Evolutionary conservation across 2,329 filamentous ascomycete genomes (phyloP), one percentile per base, ranked within the genome.

Genomic region (Colletotrichum navitas): DNA sequence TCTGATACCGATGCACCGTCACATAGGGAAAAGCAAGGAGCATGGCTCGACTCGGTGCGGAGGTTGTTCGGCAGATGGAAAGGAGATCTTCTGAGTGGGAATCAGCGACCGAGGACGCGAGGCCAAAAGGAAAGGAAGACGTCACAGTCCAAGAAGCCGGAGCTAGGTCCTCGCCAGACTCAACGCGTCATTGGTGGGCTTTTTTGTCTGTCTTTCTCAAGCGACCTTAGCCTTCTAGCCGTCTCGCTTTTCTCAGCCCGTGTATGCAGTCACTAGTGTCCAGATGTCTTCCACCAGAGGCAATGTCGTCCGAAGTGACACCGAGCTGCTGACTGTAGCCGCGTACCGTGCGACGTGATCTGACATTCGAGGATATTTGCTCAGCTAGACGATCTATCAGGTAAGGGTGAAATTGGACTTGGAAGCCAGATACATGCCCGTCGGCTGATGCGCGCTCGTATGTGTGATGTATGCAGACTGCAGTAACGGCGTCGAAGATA

Each of bases 121-220:
- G 52, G 59, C 51, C 52, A 32, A 63, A 45, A 43, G 41, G 16
- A 43, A 43, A 14, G 45, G 56, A 24, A 55, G 60, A 61, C 67
- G 67, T 70, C 68, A 62, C 63, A 36, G n/a, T 58, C 55, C 54
- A 39, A 39, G 32, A 21, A 43, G 45, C 34, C 59, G 65, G 68
- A 71, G 65, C 54, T 68, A 59, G 65, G 68, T 71, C 65, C 65
- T 71, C 56, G 54, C 45, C 26, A 68, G 65, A 26, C 65, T 63
- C 59, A 59, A 49, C 18, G 21, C 59, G 29, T 49, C 52, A 71
- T 71, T 71, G 65, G 65, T 71, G 68, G 43, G 36, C 11, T 41
- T 43, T 64, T 60, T 47, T 11, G 43, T 47, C 21, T n/a, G 6
- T 10, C 21, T 45, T 60, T 71, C 32, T 45, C 52, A 59, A 39